Percentiles rank a stretch among this genome's conserved stretches.
phyloP scores from a whole-genome alignment of 1,284 basidiomycete species.

The Puccinia triticina region DNA sequence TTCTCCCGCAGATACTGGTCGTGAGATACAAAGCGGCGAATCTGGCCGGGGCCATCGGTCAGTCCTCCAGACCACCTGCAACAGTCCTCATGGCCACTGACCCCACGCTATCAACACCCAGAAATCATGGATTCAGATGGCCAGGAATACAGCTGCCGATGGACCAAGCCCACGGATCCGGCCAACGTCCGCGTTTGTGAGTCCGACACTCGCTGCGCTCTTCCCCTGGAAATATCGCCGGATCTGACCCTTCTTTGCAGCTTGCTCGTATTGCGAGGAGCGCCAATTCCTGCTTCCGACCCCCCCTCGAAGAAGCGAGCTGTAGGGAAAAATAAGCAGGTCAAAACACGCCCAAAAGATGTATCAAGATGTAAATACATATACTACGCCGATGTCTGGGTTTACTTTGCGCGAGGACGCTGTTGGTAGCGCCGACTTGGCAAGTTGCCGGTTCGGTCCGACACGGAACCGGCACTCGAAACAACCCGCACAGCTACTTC shows the following conservation, averaged over 20 bases:
- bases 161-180: neutral
- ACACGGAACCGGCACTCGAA: too few relatives aligned
- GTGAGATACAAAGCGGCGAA: slow-evolving; percentile 35
- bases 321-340: neutral
- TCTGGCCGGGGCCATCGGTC: neutral
- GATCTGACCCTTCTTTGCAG: neutral
- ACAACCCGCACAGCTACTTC: too few relatives aligned
- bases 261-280: slow-evolving; percentile 10
- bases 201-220: neutral
- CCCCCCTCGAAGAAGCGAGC: slow-evolving; percentile 1
- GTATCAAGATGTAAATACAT: neutral
- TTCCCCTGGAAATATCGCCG: neutral
- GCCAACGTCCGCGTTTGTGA: slow-evolving; percentile 27
- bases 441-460: too few relatives aligned
- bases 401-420: too few relatives aligned
- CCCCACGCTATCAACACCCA: neutral
- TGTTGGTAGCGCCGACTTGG: too few relatives aligned
- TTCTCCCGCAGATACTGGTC: slow-evolving; percentile 26
- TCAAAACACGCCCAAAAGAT: neutral
- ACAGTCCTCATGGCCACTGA: neutral
- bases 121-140: slow-evolving; percentile 33
- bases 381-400: too few relatives aligned
- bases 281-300: neutral
- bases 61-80: neutral
- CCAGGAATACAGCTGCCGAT: slow-evolving; percentile 27